These are phyloP conservation scores for Penicillium pulvis DNA, from an alignment of 495 filamentous ascomycete genomes.

Conservation along the genomic window DNA sequence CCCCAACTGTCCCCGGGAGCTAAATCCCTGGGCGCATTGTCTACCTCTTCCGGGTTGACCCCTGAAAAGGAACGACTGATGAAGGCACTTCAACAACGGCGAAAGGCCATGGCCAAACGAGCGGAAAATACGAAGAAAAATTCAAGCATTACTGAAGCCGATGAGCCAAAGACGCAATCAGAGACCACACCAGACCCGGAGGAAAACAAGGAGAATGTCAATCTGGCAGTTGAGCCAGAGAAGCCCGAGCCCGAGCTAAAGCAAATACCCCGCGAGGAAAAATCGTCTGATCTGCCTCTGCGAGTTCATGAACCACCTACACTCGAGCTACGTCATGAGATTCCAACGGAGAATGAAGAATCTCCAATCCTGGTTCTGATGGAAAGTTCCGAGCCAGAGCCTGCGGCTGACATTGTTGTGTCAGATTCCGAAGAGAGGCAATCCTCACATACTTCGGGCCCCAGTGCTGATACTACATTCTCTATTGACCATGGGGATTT, in stretches of 20 bases:
- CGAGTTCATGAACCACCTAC: conserved; percentile 5
- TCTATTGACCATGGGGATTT: conserved; percentile 15
- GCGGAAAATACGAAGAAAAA: conserved; percentile 38
- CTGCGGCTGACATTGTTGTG: conserved; percentile 22
- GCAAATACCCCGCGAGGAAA: not conserved
- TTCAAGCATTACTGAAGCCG: conserved; percentile 25
- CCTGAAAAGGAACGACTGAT: conserved; percentile 89
- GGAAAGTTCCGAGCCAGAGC: conserved; percentile 22
- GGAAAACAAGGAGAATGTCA: conserved; percentile 40
- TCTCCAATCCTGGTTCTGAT: not conserved
- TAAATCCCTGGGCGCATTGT: conserved; percentile 48
- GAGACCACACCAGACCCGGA: conserved; percentile 8
- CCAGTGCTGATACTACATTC: conserved; percentile 16
- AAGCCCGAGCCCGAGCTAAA: not conserved
- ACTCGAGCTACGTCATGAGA: conserved; percentile 2
- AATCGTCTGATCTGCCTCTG: not conserved
- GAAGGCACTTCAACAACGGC: conserved; percentile 89
- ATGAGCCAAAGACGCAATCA: conserved; percentile 10
- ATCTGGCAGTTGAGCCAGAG: conserved; percentile 13
- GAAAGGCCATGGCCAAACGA: conserved; percentile 65
- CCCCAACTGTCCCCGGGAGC: conserved; percentile 56
- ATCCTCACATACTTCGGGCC: conserved; percentile 21
- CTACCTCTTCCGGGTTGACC: conserved; percentile 64
- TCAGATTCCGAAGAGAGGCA: conserved; percentile 22
- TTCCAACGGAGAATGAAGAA: conserved; percentile 6